Percentiles rank a stretch among this genome's conserved stretches.
phyloP scores from a whole-genome alignment of 306 rosid genomes.

The Coriaria nepalensis region DNA sequence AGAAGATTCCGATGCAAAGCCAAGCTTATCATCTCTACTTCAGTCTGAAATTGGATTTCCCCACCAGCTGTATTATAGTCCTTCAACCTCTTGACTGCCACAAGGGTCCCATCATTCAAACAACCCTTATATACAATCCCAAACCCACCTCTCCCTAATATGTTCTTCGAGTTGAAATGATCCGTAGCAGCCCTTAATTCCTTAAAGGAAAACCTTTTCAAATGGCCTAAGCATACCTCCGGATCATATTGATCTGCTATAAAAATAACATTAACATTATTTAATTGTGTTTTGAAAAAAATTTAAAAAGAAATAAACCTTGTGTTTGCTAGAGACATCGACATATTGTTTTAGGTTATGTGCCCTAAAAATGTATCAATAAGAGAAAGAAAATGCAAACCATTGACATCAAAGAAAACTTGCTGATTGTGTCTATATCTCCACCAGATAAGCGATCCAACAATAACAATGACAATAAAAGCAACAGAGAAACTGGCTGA shows the following conservation, averaged over 20 bases:
- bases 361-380: neutral
- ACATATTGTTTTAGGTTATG: too few species aligned
- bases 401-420: slow-evolving; percentile 91
- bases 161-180: slow-evolving; percentile 86
- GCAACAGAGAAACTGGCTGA: slow-evolving; percentile 81
- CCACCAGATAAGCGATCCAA: slow-evolving; percentile 73
- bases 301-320: too few species aligned
- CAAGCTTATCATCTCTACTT: slow-evolving; percentile 94
- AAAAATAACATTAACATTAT: neutral
- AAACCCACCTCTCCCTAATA: slow-evolving; percentile 94
- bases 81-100: slow-evolving; percentile 88
- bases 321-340: too few species aligned
- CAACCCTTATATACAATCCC: slow-evolving; percentile 89
- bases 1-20: slow-evolving; percentile 93
- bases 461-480: slow-evolving; percentile 37
- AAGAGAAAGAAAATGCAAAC: slow-evolving; percentile 25
- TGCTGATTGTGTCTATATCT: slow-evolving; percentile 82
- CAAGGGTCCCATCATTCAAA: slow-evolving; percentile 72
- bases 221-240: slow-evolving; percentile 90
- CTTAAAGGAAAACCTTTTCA: slow-evolving; percentile 77
- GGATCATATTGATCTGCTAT: slow-evolving; percentile 88
- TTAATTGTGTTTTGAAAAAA: too few species aligned
- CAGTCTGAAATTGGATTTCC: slow-evolving; percentile 96
- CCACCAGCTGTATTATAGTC: slow-evolving; percentile 90
- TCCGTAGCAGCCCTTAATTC: slow-evolving; percentile 94